Evolutionary conservation across 768 basidiomycete genomes (phyloP).

Genomic region (Amanita pallidorosea): DNA sequence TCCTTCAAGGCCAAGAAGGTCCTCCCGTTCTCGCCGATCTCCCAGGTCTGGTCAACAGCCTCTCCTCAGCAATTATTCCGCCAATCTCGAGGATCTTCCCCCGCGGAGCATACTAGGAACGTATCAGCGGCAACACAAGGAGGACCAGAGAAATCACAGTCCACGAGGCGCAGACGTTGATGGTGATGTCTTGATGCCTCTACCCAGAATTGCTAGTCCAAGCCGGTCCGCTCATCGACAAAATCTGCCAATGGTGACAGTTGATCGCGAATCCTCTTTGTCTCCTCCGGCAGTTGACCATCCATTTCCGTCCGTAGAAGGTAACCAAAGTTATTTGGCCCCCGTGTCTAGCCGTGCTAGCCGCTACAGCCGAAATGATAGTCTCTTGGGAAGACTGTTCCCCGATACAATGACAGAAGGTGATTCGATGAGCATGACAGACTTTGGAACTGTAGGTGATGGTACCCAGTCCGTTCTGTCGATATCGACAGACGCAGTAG

Average conservation of each 20-base stretch:
- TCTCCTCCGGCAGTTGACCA: not conserved
- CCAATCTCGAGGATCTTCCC: slow-evolving; percentile 26
- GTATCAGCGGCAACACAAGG: slow-evolving; percentile 9
- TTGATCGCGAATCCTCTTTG: not conserved
- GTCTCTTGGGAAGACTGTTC: slow-evolving; percentile 17
- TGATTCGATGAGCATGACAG: slow-evolving; percentile 8
- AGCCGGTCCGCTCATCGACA: not conserved
- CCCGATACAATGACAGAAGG: slow-evolving; percentile 11
- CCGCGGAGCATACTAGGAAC: slow-evolving; percentile 18
- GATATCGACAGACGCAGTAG: slow-evolving; percentile 3
- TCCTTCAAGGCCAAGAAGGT: slow-evolving; percentile 7
- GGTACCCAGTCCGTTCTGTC: slow-evolving; percentile 12
- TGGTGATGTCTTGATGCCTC: slow-evolving; percentile 8
- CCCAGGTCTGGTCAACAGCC: not conserved
- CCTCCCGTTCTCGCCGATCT: slow-evolving; percentile 8
- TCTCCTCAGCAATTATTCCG: slow-evolving; percentile 13
- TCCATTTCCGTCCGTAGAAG: not conserved
- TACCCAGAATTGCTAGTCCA: slow-evolving; percentile 5
- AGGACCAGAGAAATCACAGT: not conserved
- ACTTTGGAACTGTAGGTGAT: slow-evolving; percentile 12
- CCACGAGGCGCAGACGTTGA: not conserved
- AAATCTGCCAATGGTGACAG: not conserved
- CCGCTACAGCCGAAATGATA: slow-evolving; percentile 10
- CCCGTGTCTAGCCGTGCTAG: not conserved
- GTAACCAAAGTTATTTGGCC: not conserved